Evolutionary conservation across 371 early-diverging fungal genomes (phyloP), one percentile per base, ranked within the genome.

Genomic region (Haplosporangium sp.): DNA sequence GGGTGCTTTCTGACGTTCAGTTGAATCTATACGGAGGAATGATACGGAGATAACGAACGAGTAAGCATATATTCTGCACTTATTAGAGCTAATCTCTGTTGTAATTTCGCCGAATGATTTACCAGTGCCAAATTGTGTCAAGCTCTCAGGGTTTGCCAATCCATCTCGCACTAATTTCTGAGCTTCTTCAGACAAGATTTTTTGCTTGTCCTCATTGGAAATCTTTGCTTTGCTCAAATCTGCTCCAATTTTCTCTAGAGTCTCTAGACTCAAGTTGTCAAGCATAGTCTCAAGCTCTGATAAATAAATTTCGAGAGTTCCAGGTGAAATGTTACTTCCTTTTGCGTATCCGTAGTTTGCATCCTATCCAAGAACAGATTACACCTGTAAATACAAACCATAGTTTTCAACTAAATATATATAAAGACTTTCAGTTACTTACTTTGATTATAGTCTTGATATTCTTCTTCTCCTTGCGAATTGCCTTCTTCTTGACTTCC

Each of bases 401-500:
- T 19, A 55, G 55, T 27, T 27, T 27, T 27, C 27, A 27, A 27
- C 27, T 27, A 27, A 27, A 27, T 27, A 27, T 27, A 27, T 27
- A 27, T 27, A 27, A 27, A 27, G 27, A 27, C 27, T 27, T 27
- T 27, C 27, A 27, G 27, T 27, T 27, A 38, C 40, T 38, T 71
- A 82, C 84, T 83, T 93, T 90, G 79, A 96, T 83, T 48, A 94
- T 63, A 11, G 88, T 82, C 87, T 94, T 93, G 79, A 98, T 90
- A 52, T 85, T 89, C 88, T 96, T 97, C 89, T 95, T 95, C 77
- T 96, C 95, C 88, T 95, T 96, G 84, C 93, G 92, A 77, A 96
- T 86, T 39, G 83, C 86, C 83, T 94, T 94, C 90, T 96, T 96
- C 68, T 85, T 84, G 56, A 84, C 87, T 63, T 92, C 91, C 83